These are phyloP conservation scores for Jaapia argillacea DNA, from an alignment of 768 basidiomycete genomes.

Conservation along the genomic window DNA sequence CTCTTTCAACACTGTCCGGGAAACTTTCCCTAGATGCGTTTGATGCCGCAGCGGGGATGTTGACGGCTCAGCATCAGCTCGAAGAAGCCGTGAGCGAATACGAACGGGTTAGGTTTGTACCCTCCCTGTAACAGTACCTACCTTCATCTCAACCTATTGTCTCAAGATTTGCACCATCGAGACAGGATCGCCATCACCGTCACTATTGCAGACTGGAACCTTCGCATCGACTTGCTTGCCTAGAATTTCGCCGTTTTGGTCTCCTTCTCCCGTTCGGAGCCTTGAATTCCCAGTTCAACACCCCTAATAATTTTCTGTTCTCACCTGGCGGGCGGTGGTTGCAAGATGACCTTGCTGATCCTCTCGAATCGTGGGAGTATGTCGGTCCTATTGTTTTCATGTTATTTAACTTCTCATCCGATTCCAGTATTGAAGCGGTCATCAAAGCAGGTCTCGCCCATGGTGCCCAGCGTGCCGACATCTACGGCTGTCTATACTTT, in stretches of 20 bases:
- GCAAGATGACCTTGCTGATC: conserved; percentile 27
- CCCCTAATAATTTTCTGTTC: conserved; percentile 36
- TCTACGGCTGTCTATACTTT: conserved; percentile 42
- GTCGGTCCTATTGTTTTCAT: not conserved
- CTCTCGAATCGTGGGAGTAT: conserved; percentile 42
- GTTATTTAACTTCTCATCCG: not conserved
- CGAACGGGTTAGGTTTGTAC: not conserved
- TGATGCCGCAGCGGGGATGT: not conserved
- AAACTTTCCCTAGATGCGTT: not conserved
- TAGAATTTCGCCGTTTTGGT: conserved; percentile 28
- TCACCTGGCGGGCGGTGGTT: conserved; percentile 35
- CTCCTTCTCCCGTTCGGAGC: conserved; percentile 41
- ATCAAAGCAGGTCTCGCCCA: conserved; percentile 26
- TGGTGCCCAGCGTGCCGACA: conserved; percentile 30
- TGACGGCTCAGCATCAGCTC: not conserved
- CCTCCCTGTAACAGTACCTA: not conserved
- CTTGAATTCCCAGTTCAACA: conserved; percentile 27
- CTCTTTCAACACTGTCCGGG: conserved; percentile 9
- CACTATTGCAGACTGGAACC: conserved; percentile 29
- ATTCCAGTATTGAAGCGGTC: conserved; percentile 28
- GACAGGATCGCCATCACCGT: conserved; percentile 32
- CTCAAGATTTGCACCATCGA: conserved; percentile 22
- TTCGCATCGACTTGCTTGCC: conserved; percentile 32
- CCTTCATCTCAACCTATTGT: not conserved
- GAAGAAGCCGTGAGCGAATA: not conserved